Percentiles rank a stretch among this genome's conserved stretches.
Evolutionary conservation across 768 basidiomycete species (phyloP).

Genomic region (Leccinellum rugosiceps): DNA sequence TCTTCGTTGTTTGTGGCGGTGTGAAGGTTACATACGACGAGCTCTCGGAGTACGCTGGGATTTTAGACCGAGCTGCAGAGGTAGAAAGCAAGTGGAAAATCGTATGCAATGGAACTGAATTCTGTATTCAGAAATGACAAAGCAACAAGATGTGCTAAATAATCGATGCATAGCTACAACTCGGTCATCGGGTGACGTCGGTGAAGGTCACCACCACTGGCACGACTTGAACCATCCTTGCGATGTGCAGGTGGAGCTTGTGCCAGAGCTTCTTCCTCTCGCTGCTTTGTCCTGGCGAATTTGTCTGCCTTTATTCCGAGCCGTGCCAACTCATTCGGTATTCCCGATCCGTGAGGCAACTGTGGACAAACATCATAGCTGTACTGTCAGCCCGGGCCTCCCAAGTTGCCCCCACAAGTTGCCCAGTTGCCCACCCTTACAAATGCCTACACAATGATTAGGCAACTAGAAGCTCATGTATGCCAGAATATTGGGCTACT

Average conservation of each 20-base stretch:
- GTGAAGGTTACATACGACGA: conserved; percentile 63
- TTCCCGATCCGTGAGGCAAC: too few relatives aligned
- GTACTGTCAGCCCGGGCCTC: too few relatives aligned
- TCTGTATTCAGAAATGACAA: conserved; percentile 16
- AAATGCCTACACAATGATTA: too few relatives aligned
- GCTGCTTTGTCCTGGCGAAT: too few relatives aligned
- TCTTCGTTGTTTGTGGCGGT: conserved; percentile 38
- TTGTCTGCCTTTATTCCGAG: conserved; percentile 50
- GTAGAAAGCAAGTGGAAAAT: conserved; percentile 28
- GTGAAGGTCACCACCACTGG: conserved; percentile 19
- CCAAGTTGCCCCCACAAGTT: too few relatives aligned
- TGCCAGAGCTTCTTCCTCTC: conserved; percentile 35
- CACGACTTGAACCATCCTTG: conserved; percentile 27
- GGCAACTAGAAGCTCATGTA: too few relatives aligned
- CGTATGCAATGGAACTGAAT: conserved; percentile 27
- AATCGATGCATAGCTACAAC: neutral
- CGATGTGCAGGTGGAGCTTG: conserved; percentile 16
- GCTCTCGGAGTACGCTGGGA: conserved; percentile 43
- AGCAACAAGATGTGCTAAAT: neutral
- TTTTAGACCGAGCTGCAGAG: conserved; percentile 36
- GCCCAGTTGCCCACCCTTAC: too few relatives aligned
- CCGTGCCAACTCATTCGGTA: conserved; percentile 62
- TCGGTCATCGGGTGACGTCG: neutral
- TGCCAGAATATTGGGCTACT: too few relatives aligned
- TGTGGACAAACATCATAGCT: too few relatives aligned